Conservation (phyloP, 306 rosid species). For the Prunus salicina region DNA sequence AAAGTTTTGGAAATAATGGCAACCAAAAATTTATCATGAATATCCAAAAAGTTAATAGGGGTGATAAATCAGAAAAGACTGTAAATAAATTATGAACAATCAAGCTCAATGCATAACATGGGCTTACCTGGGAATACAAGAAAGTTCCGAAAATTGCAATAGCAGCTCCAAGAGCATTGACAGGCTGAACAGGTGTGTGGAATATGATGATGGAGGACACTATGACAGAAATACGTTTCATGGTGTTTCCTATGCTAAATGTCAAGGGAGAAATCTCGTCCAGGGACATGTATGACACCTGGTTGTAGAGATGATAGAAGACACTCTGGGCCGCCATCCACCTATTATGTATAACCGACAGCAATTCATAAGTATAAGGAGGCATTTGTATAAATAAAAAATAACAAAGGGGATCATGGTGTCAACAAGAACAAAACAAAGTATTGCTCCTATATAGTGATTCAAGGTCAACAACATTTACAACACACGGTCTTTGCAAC, state of each 20-base stretch:
- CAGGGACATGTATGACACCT: slow-evolving; percentile 96
- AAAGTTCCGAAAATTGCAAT: slow-evolving; percentile 92
- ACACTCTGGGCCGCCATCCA: slow-evolving; percentile 96
- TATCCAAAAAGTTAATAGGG: neutral
- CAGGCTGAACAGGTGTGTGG: slow-evolving; percentile 90
- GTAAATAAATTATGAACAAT: neutral
- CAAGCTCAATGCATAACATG: slow-evolving; percentile 2
- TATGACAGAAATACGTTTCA: slow-evolving; percentile 95
- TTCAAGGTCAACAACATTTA: slow-evolving; percentile 14
- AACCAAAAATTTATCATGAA: neutral
- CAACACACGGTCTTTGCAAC: neutral
- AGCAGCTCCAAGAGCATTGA: slow-evolving; percentile 95
- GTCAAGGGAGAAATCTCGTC: slow-evolving; percentile 97
- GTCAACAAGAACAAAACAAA: neutral
- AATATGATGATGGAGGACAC: slow-evolving; percentile 95
- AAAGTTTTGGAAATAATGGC: neutral
- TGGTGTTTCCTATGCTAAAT: slow-evolving; percentile 93
- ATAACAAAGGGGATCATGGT: neutral
- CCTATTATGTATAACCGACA: slow-evolving; percentile 43
- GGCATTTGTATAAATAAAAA: neutral
- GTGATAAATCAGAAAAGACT: neutral
- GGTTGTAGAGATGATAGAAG: slow-evolving; percentile 95
- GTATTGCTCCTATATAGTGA: neutral
- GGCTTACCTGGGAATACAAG: slow-evolving; percentile 86
- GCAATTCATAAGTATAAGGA: slow-evolving; percentile 12